These are phyloP conservation scores for Oidiodendron maius DNA, from an alignment of 495 filamentous ascomycete species.

Conservation along the genomic window DNA sequence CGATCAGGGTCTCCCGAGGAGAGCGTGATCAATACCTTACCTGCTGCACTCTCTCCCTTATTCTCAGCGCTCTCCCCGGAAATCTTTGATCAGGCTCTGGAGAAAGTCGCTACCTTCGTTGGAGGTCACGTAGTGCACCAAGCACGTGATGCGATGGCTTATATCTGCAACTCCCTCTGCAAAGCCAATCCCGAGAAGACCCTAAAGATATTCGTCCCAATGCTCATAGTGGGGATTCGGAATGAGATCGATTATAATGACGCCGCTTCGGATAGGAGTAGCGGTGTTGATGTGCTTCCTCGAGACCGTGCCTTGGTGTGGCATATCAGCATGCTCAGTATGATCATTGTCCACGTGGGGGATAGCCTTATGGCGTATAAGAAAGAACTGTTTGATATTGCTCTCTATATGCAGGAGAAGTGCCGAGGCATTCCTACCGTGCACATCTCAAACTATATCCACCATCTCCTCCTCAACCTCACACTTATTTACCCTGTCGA, in stretches of 20 bases:
- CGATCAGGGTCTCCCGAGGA: constrained; percentile 91
- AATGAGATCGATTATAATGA: constrained; percentile 97
- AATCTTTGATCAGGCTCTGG: constrained; percentile 83
- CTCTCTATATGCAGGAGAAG: constrained; percentile 89
- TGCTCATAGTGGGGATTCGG: constrained; percentile 83
- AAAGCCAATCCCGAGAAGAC: constrained; percentile 92
- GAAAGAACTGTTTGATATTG: constrained; percentile 83
- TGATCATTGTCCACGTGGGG: constrained; percentile 96
- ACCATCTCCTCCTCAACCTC: constrained; percentile 96
- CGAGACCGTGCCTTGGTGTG: constrained; percentile 90
- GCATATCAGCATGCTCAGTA: constrained; percentile 96
- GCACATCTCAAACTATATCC: constrained; percentile 95
- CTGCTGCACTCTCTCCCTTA: constrained; percentile 84
- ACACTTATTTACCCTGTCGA: constrained; percentile 91
- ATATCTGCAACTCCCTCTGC: constrained; percentile 92
- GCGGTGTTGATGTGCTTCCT: constrained; percentile 87
- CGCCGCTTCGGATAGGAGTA: constrained; percentile 90
- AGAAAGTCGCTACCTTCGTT: constrained; percentile 91
- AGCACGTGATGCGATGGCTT: constrained; percentile 96
- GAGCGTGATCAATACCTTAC: constrained; percentile 92
- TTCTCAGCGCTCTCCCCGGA: constrained; percentile 90
- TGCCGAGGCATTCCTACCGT: constrained; percentile 90
- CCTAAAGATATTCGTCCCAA: constrained; percentile 81
- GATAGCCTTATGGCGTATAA: constrained; percentile 82
- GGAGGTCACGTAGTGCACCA: constrained; percentile 95